phyloP scores from a whole-genome alignment of 116 monocot species.

The Thalassia testudinum region DNA sequence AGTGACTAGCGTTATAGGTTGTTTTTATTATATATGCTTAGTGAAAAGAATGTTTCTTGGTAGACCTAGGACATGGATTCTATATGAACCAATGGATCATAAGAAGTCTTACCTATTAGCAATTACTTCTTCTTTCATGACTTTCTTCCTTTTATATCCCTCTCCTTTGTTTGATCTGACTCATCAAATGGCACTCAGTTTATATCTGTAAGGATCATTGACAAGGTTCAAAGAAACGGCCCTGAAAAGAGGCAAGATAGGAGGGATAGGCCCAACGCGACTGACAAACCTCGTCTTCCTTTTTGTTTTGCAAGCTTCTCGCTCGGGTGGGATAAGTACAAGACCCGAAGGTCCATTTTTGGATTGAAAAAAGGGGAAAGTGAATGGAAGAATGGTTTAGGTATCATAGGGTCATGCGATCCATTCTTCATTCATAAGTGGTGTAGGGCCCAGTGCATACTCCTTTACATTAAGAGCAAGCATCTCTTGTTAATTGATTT shows the following conservation, averaged over 20 bases:
- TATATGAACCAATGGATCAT: slow-evolving; percentile 1
- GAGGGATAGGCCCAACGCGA: background rate
- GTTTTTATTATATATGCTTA: slow-evolving; percentile 1
- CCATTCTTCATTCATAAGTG: no score
- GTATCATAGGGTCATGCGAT: no score
- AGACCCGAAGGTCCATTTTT: no score
- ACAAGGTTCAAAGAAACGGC: slow-evolving; percentile 3
- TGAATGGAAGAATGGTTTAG: no score
- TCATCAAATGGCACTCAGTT: slow-evolving; percentile 4
- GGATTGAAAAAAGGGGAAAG: no score
- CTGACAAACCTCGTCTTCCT: background rate
- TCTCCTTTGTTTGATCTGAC: slow-evolving; percentile 1
- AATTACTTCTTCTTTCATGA: background rate
- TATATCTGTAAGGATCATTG: background rate
- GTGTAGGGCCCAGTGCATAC: no score
- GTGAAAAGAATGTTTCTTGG: background rate
- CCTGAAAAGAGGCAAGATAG: background rate
- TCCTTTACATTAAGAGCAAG: no score
- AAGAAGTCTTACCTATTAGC: no score
- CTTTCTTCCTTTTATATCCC: background rate
- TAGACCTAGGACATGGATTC: slow-evolving; percentile 3
- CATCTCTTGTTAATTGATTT: no score
- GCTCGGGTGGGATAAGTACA: no score
- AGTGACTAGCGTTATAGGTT: slow-evolving; percentile 2
- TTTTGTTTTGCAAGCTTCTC: background rate